Conservation (phyloP, 345 rosid genomes). For the Gossypium raimondii region DNA sequence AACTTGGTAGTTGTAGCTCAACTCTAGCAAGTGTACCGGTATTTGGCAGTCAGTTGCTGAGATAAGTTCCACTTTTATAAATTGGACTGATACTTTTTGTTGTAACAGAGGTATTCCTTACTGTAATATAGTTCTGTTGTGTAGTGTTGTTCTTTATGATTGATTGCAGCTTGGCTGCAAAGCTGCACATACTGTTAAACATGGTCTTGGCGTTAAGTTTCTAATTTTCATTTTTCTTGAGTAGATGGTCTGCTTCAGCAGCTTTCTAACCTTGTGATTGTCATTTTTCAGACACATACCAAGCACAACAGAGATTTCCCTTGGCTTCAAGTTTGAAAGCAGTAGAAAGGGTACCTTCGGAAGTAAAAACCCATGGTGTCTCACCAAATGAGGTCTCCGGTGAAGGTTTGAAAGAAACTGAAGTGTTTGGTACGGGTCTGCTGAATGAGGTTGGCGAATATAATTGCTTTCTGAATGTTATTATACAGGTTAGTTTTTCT, state of each 20-base stretch:
- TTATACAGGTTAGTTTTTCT: conserved; percentile 70
- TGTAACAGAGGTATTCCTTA: background rate
- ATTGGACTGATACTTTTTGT: background rate
- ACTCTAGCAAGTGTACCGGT: background rate
- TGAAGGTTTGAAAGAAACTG: conserved; percentile 34
- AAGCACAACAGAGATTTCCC: conserved; percentile 48
- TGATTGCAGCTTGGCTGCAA: background rate
- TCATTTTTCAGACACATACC: conserved; percentile 51
- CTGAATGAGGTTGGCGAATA: conserved; percentile 95
- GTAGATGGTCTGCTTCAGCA: background rate
- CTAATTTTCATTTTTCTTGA: background rate
- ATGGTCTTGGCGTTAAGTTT: background rate
- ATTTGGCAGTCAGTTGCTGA: background rate
- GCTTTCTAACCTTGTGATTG: conserved; percentile 19
- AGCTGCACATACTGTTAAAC: background rate
- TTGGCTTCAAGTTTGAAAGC: conserved; percentile 32
- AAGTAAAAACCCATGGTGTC: conserved; percentile 29
- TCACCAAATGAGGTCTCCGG: conserved; percentile 30
- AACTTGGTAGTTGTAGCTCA: background rate
- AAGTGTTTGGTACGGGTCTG: conserved; percentile 73
- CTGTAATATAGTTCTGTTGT: background rate
- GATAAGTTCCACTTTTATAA: background rate
- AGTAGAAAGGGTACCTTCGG: conserved; percentile 25
- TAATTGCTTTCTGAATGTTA: conserved; percentile 94
- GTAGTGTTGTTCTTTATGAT: background rate